A percentile compares a stretch with the other conserved stretches of the same genome.
Conservation (phyloP, 495 filamentous ascomycete genomes). For the Talaromyces proteolyticus region DNA sequence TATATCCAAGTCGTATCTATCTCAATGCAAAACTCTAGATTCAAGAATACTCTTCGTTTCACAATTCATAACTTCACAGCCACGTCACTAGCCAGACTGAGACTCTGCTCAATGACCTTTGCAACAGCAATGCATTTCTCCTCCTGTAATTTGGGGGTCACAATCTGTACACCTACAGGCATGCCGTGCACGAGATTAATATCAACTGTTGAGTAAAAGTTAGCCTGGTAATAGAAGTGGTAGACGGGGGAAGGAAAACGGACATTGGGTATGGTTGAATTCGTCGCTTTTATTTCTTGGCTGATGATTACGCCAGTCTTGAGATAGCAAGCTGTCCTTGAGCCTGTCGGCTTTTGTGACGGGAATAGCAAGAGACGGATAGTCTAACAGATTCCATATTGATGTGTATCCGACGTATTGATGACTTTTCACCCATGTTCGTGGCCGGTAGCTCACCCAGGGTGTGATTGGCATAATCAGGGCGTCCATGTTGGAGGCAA, state of each 20-base stretch:
- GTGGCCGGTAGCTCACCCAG: constrained; percentile 45
- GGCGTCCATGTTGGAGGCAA: constrained; percentile 52
- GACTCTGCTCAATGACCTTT: constrained; percentile 27
- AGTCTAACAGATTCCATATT: constrained; percentile 66
- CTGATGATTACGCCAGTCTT: constrained; percentile 25
- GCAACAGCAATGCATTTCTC: constrained; percentile 42
- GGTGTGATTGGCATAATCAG: constrained; percentile 56
- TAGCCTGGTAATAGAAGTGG: neutral
- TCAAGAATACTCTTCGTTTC: too few species aligned
- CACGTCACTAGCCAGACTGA: neutral
- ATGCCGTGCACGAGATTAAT: constrained; percentile 41
- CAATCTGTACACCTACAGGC: constrained; percentile 50
- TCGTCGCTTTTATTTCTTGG: constrained; percentile 33
- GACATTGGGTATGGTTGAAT: constrained; percentile 41
- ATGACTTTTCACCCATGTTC: constrained; percentile 42
- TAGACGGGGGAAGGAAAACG: constrained; percentile 7
- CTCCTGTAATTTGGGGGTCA: constrained; percentile 41
- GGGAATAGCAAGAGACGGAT: constrained; percentile 53
- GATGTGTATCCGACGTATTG: constrained; percentile 59
- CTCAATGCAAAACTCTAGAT: too few species aligned
- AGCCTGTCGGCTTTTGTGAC: constrained; percentile 35
- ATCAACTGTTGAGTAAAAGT: constrained; percentile 25
- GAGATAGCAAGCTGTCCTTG: constrained; percentile 21
- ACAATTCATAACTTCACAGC: too few species aligned
- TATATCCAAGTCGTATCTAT: neutral